Base-by-base conservation (phyloP, 1,139 yeast species). In the Candida pseudoviswanathii region DNA sequence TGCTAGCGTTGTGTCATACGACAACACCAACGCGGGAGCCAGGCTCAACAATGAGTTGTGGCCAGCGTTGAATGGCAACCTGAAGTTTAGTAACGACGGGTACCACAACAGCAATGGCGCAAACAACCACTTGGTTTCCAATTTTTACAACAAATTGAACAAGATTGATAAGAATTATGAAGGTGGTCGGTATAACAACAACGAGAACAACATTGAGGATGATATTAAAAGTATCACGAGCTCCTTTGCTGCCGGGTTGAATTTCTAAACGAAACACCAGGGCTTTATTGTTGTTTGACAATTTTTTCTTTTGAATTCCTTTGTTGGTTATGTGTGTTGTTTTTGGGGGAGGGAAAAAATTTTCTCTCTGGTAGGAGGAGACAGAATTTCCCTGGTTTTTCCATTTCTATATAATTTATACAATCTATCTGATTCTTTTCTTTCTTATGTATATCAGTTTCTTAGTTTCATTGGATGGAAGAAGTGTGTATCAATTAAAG, bases 1-100 rank as follows among this genome's bases (percentile, higher is more conserved):
- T 16, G 78, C 78, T 25, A 75, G 82, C 59, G 65, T 81, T 37
- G 62, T 78, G 54, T 77, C 83, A 2, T 78, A 75, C 55, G 73
- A 67, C 39, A 68, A 74, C 25, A 70, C 27, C 16, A 40, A 24
- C 21, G 43, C 21, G 41, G 37, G 6, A 10, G 25, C 29, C 11
- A 33, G 41, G 21, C 16, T 47, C 43, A 32, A 41, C 27, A 43
- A 58, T 56, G 54, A 54, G 24, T 50, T 69, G 45, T 75, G 80
- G 80, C 80, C 80, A 11, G 54, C 66, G 2, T 66, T 75, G 44
- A 37, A 44, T 29, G 38, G 34, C 10, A 27, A 24, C 24, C 44
- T 31, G 50, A 44, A 25, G 25, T 36, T 36, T 22, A 36, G 47
- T 10, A 57, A 52, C 6, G 60, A 57, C 44, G 52, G 53, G 21